Conservation (phyloP, 208 protist species). For the Leishmania braziliensis region DNA sequence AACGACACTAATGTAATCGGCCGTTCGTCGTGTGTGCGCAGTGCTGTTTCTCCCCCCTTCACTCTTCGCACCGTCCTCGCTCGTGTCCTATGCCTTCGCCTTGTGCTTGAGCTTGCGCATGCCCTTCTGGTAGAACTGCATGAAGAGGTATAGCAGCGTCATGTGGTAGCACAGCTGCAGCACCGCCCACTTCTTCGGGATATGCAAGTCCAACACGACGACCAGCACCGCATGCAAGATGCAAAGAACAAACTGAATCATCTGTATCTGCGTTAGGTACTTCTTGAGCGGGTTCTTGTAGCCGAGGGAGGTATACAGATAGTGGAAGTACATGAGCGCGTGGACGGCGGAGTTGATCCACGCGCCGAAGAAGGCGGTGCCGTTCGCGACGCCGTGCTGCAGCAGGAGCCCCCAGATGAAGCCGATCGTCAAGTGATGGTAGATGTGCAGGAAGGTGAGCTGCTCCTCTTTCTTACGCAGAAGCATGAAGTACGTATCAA, state of each 20-base stretch:
- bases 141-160: constrained; percentile 85
- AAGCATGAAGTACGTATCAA: constrained; percentile 92
- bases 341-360: constrained; percentile 92
- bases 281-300: constrained; percentile 87
- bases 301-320: constrained; percentile 85
- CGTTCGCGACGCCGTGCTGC: constrained; percentile 83
- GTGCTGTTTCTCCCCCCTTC: not conserved
- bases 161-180: constrained; percentile 88
- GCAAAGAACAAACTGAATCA: constrained; percentile 85
- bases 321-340: constrained; percentile 93
- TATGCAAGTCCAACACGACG: constrained; percentile 58
- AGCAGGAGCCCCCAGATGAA: constrained; percentile 89
- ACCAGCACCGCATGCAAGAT: constrained; percentile 81
- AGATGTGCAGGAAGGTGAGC: constrained; percentile 90
- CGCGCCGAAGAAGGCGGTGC: constrained; percentile 85
- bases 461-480: constrained; percentile 86
- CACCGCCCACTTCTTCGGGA: constrained; percentile 57
- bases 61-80: not conserved
- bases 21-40: not conserved
- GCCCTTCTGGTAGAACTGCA: constrained; percentile 66
- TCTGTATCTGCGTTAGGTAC: constrained; percentile 86
- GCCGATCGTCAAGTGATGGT: constrained; percentile 91
- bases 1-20: not conserved
- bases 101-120: constrained; percentile 14
- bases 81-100: not conserved